These are phyloP conservation scores for Parafenestella ontariensis DNA, from an alignment of 2,329 filamentous ascomycete species.

Conservation along the genomic window DNA sequence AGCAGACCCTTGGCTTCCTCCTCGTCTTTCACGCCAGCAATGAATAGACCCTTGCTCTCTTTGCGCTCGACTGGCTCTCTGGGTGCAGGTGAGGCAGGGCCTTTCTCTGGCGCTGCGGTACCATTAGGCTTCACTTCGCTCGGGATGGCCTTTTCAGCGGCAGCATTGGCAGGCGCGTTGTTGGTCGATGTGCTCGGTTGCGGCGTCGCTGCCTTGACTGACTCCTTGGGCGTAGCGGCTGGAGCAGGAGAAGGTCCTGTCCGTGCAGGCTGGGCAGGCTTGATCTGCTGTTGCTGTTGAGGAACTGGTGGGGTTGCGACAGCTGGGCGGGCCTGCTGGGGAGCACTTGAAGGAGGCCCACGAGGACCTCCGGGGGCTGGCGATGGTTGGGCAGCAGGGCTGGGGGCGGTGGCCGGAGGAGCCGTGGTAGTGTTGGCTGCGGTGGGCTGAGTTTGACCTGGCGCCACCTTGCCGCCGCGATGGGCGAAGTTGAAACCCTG, in stretches of 20 bases:
- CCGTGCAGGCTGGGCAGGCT: constrained; percentile 48
- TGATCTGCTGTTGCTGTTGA: constrained; percentile 52
- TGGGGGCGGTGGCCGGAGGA: constrained; percentile 50
- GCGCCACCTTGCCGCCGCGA: constrained; percentile 75
- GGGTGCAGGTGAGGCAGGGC: constrained; percentile 47
- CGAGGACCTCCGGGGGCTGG: constrained; percentile 41
- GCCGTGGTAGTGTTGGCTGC: constrained; percentile 43
- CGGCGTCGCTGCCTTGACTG: constrained; percentile 59
- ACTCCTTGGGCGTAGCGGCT: constrained; percentile 50
- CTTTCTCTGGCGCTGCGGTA: constrained; percentile 51
- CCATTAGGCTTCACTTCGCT: constrained; percentile 60
- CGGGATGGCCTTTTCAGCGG: constrained; percentile 49
- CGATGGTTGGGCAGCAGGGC: constrained; percentile 48
- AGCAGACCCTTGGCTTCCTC: constrained; percentile 85
- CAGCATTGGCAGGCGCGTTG: constrained; percentile 42
- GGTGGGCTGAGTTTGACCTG: constrained; percentile 48
- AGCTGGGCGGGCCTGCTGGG: constrained; percentile 41
- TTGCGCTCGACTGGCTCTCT: constrained; percentile 62
- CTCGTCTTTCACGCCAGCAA: constrained; percentile 83
- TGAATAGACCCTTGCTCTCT: constrained; percentile 84
- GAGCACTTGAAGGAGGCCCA: constrained; percentile 42
- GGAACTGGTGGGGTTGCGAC: constrained; percentile 46
- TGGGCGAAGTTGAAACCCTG: constrained; percentile 99
- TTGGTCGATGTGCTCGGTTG: constrained; percentile 49
- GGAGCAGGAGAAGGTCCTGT: constrained; percentile 52